Percentiles rank a stretch among this genome's conserved stretches.
These are phyloP conservation scores for Penicillium canariense DNA, from an alignment of 495 filamentous ascomycete genomes.

Conservation along the genomic window DNA sequence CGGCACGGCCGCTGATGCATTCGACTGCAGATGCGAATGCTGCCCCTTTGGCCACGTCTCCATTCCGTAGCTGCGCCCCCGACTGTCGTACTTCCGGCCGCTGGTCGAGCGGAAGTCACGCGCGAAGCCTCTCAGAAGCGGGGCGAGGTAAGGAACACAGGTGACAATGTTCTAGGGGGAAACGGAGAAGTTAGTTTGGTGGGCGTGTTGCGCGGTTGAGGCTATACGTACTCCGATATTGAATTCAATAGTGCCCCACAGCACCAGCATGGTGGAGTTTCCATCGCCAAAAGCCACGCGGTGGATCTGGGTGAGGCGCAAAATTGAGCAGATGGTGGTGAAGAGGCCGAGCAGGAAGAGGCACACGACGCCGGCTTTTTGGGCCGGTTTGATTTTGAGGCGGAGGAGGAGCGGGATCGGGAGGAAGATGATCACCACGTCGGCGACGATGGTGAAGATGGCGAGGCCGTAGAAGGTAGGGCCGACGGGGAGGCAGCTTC, in stretches of 20 bases:
- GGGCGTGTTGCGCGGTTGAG: too few species aligned
- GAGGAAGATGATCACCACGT: conserved; percentile 52
- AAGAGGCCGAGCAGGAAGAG: conserved; percentile 58
- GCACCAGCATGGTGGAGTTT: conserved; percentile 56
- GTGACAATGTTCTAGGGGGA: conserved; percentile 44
- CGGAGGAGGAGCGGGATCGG: conserved; percentile 52
- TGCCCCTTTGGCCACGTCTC: conserved; percentile 33
- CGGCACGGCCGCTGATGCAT: conserved; percentile 24
- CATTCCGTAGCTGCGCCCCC: conserved; percentile 28
- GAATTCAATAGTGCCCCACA: conserved; percentile 59
- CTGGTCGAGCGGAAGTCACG: conserved; percentile 32
- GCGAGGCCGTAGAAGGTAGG: conserved; percentile 53
- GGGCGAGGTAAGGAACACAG: conserved; percentile 46
- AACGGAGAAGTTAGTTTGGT: background rate
- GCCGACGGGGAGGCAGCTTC: conserved; percentile 50
- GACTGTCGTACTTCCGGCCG: conserved; percentile 22
- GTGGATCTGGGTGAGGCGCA: conserved; percentile 54
- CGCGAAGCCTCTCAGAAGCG: conserved; percentile 38
- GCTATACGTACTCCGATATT: conserved; percentile 50
- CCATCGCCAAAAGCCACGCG: conserved; percentile 50
- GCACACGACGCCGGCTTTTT: conserved; percentile 52
- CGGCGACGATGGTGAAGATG: conserved; percentile 51
- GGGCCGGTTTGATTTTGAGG: conserved; percentile 48
- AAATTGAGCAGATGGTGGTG: conserved; percentile 55
- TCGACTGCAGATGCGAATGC: conserved; percentile 28